phyloP scores from a whole-genome alignment of 257 asterid species.

The Solanum medicagineum region DNA sequence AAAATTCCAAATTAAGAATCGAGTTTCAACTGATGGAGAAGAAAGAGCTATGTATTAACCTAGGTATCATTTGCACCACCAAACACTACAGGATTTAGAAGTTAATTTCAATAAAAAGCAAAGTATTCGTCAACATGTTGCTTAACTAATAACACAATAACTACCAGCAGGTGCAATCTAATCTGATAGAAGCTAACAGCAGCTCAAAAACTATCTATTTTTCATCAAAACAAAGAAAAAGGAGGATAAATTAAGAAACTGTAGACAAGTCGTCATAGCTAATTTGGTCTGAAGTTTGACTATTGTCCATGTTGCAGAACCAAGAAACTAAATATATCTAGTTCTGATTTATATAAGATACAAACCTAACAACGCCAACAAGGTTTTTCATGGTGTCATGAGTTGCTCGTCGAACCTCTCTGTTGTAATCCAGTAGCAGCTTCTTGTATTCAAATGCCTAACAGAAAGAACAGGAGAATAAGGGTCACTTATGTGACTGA shows the following conservation, averaged over 20 bases:
- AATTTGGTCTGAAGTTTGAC: neutral
- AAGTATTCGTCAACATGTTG: neutral
- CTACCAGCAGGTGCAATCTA: neutral
- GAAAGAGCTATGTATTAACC: neutral
- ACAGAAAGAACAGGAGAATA: slow-evolving; percentile 2
- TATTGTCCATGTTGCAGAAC: neutral
- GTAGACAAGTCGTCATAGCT: neutral
- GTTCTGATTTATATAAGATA: neutral
- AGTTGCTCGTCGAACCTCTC: slow-evolving; percentile 96
- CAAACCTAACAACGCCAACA: slow-evolving; percentile 68
- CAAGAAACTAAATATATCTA: neutral
- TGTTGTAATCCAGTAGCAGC: slow-evolving; percentile 77
- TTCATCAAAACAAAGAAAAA: neutral
- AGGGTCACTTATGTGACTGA: neutral
- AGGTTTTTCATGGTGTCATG: slow-evolving; percentile 84
- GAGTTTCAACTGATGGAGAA: neutral
- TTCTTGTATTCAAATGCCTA: slow-evolving; percentile 95
- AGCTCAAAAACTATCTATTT: neutral
- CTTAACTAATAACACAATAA: neutral
- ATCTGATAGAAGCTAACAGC: neutral
- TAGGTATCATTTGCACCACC: neutral
- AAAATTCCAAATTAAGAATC: neutral
- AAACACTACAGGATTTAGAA: neutral
- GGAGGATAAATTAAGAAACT: neutral
- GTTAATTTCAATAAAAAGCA: neutral